Percentiles rank a stretch among this genome's conserved stretches.
Evolutionary conservation across 2,329 filamentous ascomycete genomes (phyloP).

Genomic region (Phoma sp.): DNA sequence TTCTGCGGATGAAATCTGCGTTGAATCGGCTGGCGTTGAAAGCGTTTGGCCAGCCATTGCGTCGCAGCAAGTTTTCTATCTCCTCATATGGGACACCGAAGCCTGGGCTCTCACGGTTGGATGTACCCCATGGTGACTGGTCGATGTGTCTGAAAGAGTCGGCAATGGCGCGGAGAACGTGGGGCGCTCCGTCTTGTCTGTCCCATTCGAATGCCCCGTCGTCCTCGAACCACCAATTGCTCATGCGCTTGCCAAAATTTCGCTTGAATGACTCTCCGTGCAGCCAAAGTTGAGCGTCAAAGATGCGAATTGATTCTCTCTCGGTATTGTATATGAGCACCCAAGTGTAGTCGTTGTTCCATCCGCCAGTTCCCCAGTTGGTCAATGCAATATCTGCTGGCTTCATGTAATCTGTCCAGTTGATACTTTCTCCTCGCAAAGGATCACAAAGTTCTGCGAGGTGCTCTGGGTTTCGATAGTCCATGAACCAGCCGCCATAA

Average conservation of each 20-base stretch:
- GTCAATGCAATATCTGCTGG: constrained; percentile 15
- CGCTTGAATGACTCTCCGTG: neutral
- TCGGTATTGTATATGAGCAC: constrained; percentile 20
- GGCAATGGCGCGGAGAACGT: constrained; percentile 15
- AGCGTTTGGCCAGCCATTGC: constrained; percentile 18
- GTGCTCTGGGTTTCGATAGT: constrained; percentile 16
- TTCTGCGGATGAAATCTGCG: constrained; percentile 19
- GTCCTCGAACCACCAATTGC: constrained; percentile 9
- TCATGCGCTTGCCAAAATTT: constrained; percentile 1
- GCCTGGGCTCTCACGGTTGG: constrained; percentile 6
- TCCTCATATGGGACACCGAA: constrained; percentile 1
- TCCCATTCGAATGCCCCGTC: neutral
- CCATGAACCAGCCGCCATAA: constrained; percentile 19
- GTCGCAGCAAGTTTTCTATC: constrained; percentile 9
- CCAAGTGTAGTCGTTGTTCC: constrained; percentile 18
- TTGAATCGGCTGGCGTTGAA: constrained; percentile 19
- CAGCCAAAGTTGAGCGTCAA: constrained; percentile 14
- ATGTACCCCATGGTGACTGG: constrained; percentile 25
- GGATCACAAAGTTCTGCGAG: constrained; percentile 10
- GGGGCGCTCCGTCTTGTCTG: constrained; percentile 3
- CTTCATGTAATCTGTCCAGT: constrained; percentile 12
- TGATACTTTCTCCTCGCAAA: neutral
- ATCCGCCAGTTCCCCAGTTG: constrained; percentile 18
- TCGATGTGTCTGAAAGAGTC: constrained; percentile 11
- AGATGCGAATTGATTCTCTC: constrained; percentile 19